Evolutionary conservation across 768 basidiomycete genomes (phyloP).

Genomic region (Auriscalpium orientale): DNA sequence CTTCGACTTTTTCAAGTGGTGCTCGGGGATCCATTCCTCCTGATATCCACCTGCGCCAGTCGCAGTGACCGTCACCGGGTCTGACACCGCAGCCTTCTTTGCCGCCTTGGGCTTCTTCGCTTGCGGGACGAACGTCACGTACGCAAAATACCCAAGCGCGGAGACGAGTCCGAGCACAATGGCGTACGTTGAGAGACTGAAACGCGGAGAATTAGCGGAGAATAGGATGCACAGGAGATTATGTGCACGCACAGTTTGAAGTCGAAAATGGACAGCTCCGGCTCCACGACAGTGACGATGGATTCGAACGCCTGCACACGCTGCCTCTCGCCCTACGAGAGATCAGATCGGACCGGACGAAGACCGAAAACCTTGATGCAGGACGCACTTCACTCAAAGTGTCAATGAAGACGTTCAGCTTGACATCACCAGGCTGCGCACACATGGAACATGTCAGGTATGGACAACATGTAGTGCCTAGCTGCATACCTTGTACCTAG

Average conservation of each 20-base stretch:
- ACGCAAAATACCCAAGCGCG: conserved; percentile 57
- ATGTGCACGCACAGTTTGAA: conserved; percentile 57
- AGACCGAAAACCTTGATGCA: neutral
- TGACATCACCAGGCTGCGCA: conserved; percentile 63
- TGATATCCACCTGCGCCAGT: conserved; percentile 66
- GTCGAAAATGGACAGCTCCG: conserved; percentile 70
- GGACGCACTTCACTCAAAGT: conserved; percentile 51
- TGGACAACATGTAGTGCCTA: neutral
- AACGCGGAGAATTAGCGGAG: no score
- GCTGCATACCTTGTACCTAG: conserved; percentile 11
- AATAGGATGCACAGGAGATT: neutral
- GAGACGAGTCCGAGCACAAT: conserved; percentile 59
- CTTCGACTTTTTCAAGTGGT: conserved; percentile 69
- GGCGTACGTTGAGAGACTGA: conserved; percentile 59
- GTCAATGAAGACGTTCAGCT: conserved; percentile 71
- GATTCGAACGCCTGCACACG: conserved; percentile 70
- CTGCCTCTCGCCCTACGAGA: conserved; percentile 42
- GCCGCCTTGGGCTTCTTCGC: conserved; percentile 48
- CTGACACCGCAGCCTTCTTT: conserved; percentile 30
- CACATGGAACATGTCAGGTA: neutral
- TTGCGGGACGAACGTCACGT: conserved; percentile 56
- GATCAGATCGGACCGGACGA: neutral
- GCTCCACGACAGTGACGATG: conserved; percentile 73
- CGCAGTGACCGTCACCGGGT: conserved; percentile 54
- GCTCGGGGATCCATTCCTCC: conserved; percentile 91